A percentile compares a stretch with the other conserved stretches of the same genome.
Conservation (phyloP, 495 filamentous ascomycete species). For the Cercophora sp. region DNA sequence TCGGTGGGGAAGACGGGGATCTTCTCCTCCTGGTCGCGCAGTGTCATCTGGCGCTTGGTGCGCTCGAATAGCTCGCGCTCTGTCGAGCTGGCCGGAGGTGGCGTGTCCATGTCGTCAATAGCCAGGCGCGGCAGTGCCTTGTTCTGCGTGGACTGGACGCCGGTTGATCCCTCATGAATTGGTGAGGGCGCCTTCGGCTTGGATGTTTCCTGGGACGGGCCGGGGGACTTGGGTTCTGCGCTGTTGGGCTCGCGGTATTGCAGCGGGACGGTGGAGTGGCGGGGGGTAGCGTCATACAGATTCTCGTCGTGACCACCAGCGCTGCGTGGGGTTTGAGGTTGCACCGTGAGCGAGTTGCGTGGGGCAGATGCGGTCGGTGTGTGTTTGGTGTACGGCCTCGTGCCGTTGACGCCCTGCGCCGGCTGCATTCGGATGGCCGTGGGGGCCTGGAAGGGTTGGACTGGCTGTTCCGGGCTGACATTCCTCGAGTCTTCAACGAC, state of each 20-base stretch:
- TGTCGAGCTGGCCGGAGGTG: slow-evolving; percentile 22
- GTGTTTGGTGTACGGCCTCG: slow-evolving; percentile 4
- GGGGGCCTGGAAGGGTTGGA: slow-evolving; percentile 9
- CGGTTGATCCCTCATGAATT: neutral
- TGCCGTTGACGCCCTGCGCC: neutral
- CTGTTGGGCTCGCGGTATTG: slow-evolving; percentile 3
- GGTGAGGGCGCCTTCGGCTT: neutral
- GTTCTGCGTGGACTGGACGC: neutral
- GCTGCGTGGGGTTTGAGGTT: slow-evolving; percentile 4
- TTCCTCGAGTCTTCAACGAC: slow-evolving; percentile 13
- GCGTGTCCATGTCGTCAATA: slow-evolving; percentile 1
- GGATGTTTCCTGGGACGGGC: slow-evolving; percentile 8
- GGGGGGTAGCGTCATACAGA: slow-evolving; percentile 44
- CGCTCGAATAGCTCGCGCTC: slow-evolving; percentile 35
- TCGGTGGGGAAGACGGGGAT: slow-evolving; percentile 37
- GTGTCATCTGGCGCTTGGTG: slow-evolving; percentile 27
- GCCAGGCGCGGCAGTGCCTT: no score
- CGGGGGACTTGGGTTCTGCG: slow-evolving; percentile 14
- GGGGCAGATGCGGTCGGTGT: neutral
- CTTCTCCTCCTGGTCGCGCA: slow-evolving; percentile 46
- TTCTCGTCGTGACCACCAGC: slow-evolving; percentile 35
- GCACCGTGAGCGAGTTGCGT: slow-evolving; percentile 5
- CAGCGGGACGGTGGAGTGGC: slow-evolving; percentile 19
- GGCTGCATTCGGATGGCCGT: neutral
- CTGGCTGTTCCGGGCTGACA: slow-evolving; percentile 26